These are phyloP conservation scores for Cercophora scortea DNA, from an alignment of 495 filamentous ascomycete species.

Conservation along the genomic window DNA sequence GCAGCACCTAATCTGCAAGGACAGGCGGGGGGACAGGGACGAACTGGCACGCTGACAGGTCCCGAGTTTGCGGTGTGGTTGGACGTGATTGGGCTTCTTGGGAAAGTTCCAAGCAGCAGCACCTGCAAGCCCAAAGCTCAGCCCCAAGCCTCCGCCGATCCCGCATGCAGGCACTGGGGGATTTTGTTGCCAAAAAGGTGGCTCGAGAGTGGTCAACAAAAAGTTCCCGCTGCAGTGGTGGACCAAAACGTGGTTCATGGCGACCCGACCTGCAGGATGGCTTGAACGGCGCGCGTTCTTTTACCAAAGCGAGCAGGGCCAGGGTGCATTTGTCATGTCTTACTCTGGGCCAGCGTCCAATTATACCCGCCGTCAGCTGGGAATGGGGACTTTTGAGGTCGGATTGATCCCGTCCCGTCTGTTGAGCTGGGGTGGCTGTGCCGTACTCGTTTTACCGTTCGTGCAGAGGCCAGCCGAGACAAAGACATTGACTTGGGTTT, in stretches of 20 bases:
- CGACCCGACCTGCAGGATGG: neutral
- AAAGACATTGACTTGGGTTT: neutral
- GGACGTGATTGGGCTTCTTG: neutral
- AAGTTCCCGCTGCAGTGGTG: too few species aligned
- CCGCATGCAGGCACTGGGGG: neutral
- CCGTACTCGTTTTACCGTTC: neutral
- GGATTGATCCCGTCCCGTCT: neutral
- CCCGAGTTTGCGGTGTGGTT: too few species aligned
- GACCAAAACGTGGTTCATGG: too few species aligned
- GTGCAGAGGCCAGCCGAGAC: neutral
- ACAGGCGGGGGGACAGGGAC: too few species aligned
- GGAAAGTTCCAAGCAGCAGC: neutral
- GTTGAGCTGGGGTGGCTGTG: neutral
- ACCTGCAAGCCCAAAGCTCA: neutral
- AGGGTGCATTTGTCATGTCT: neutral
- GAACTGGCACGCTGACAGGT: too few species aligned
- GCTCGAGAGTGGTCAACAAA: too few species aligned
- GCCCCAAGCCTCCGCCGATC: neutral
- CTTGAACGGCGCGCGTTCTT: neutral
- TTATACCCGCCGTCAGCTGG: neutral
- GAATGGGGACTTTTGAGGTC: neutral
- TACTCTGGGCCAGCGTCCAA: too few species aligned
- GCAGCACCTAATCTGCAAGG: too few species aligned
- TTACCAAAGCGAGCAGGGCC: neutral
- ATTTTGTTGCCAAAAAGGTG: neutral